Evolutionary conservation across 805 yeast species (phyloP).

Genomic region (Yarrowia keelungensis): DNA sequence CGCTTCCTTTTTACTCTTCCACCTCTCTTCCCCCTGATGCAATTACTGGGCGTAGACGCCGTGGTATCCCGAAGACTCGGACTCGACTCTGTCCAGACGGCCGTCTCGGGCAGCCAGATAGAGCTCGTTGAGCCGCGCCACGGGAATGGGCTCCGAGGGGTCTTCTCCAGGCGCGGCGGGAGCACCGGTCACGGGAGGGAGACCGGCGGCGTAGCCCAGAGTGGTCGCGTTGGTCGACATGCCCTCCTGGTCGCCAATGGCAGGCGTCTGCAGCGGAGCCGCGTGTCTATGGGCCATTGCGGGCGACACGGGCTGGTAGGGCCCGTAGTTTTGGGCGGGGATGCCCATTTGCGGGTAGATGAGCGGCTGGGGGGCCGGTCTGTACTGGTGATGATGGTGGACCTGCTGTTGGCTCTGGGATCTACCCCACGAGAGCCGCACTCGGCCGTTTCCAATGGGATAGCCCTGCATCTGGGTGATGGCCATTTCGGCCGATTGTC

Average conservation of each 20-base stretch:
- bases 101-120: constrained; percentile 65
- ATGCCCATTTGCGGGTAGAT: constrained; percentile 49
- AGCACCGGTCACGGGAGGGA: constrained; percentile 39
- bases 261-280: constrained; percentile 40
- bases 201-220: constrained; percentile 28
- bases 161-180: constrained; percentile 47
- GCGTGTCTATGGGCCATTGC: constrained; percentile 45
- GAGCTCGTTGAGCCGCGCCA: constrained; percentile 58
- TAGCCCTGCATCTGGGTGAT: constrained; percentile 88
- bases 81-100: constrained; percentile 60
- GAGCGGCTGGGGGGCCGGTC: constrained; percentile 50
- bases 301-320: constrained; percentile 49
- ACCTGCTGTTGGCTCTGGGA: constrained; percentile 50
- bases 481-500: constrained; percentile 85
- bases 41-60: constrained; percentile 53
- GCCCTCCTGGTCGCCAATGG: constrained; percentile 29
- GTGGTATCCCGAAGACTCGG: constrained; percentile 55
- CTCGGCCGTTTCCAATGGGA: constrained; percentile 81
- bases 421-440: constrained; percentile 89
- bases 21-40: constrained; percentile 17
- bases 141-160: constrained; percentile 51
- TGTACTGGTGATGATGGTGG: constrained; percentile 47
- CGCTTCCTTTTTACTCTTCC: constrained; percentile 1
- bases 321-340: constrained; percentile 49
- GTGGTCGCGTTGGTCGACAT: constrained; percentile 36